Conservation (phyloP, 2,329 filamentous ascomycete genomes). For the Paraphaeosphaeria minitans region DNA sequence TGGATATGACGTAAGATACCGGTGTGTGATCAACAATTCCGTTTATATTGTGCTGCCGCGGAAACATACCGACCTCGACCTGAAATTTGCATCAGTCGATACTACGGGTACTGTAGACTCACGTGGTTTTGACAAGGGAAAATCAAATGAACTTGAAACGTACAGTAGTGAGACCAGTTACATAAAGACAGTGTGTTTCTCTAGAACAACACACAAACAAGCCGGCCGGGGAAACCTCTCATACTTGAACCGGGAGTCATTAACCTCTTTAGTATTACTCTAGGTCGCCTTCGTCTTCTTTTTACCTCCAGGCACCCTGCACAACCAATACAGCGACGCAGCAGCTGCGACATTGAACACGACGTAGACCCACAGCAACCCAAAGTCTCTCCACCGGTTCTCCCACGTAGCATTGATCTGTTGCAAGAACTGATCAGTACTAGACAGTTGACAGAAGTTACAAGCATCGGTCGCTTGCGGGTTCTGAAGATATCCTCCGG, state of each 20-base stretch:
- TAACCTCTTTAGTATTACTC: background rate
- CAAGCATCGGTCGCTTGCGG: constrained; percentile 41
- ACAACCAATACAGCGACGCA: constrained; percentile 58
- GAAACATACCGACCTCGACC: no score
- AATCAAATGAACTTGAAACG: no score
- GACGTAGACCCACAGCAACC: constrained; percentile 58
- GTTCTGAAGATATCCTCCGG: constrained; percentile 47
- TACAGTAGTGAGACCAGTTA: no score
- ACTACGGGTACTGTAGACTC: no score
- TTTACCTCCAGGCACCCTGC: constrained; percentile 56
- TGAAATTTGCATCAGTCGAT: no score
- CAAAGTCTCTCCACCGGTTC: constrained; percentile 65
- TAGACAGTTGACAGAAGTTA: constrained; percentile 48
- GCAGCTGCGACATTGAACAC: constrained; percentile 56
- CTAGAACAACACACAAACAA: no score
- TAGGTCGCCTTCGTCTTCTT: constrained; percentile 44
- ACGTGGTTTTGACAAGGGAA: no score
- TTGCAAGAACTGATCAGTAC: constrained; percentile 55
- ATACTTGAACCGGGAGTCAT: background rate
- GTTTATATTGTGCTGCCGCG: no score
- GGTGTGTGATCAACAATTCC: no score
- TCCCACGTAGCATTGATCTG: constrained; percentile 48
- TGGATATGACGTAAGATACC: no score
- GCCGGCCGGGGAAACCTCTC: no score
- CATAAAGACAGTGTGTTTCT: no score